These are phyloP conservation scores for Albatrellus sp. DNA, from an alignment of 1,284 basidiomycete genomes.

Conservation along the genomic window DNA sequence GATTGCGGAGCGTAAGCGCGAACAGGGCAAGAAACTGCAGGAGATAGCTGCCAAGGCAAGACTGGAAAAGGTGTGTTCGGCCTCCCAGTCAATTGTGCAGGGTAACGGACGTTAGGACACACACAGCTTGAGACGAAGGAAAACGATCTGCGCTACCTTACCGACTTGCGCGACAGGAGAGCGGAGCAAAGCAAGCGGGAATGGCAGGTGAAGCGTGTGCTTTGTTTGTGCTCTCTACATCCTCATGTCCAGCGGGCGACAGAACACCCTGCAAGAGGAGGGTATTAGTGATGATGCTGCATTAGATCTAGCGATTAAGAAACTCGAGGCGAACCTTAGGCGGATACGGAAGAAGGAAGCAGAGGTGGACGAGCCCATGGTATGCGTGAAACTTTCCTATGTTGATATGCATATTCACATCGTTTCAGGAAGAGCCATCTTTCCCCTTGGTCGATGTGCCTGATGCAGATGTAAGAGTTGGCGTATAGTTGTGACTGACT, in stretches of 20 bases:
- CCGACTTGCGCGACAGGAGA: constrained; percentile 54
- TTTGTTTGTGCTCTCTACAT: background rate
- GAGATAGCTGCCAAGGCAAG: constrained; percentile 87
- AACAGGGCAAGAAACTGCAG: constrained; percentile 81
- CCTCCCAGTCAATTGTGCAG: background rate
- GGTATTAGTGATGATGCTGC: constrained; percentile 50
- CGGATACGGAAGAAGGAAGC: constrained; percentile 41
- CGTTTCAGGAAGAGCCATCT: constrained; percentile 62
- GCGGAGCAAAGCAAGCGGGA: constrained; percentile 63
- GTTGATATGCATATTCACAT: background rate
- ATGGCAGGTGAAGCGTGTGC: constrained; percentile 40
- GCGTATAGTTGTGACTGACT: background rate
- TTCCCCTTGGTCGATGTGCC: constrained; percentile 89
- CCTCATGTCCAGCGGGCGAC: background rate
- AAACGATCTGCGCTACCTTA: constrained; percentile 66
- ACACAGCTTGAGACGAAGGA: constrained; percentile 68
- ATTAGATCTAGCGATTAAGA: constrained; percentile 24
- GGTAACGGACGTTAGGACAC: background rate
- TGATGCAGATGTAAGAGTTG: constrained; percentile 63
- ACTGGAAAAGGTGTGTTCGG: constrained; percentile 62
- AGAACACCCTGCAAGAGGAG: constrained; percentile 51
- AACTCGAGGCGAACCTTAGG: constrained; percentile 24
- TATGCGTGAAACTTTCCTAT: constrained; percentile 3
- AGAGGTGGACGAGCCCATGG: constrained; percentile 41
- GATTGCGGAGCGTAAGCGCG: constrained; percentile 68